phyloP scores from a whole-genome alignment of 306 rosid genomes.

The Rosa persica region DNA sequence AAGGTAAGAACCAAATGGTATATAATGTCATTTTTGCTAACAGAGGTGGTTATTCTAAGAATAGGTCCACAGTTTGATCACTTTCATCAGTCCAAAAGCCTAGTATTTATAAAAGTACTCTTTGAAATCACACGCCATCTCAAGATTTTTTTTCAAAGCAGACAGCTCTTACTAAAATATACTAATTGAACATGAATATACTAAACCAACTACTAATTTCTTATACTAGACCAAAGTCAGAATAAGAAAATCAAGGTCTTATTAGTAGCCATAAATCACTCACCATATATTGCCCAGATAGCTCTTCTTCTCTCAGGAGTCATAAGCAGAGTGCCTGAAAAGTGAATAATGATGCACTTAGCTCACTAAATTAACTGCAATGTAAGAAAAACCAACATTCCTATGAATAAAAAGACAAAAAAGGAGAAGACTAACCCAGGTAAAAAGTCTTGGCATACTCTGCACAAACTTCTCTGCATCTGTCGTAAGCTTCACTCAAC shows the following conservation, averaged over 20 bases:
- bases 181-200: background rate
- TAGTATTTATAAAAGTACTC: background rate
- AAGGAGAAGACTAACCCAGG: conserved; percentile 51
- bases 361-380: background rate
- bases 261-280: conserved; percentile 32
- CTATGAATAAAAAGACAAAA: background rate
- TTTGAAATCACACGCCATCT: background rate
- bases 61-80: background rate
- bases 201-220: background rate
- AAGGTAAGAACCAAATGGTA: background rate
- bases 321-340: conserved; percentile 79
- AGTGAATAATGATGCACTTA: background rate
- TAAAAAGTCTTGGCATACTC: conserved; percentile 95
- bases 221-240: background rate
- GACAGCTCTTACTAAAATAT: background rate
- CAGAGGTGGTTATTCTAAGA: background rate
- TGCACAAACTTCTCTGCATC: conserved; percentile 91
- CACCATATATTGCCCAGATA: conserved; percentile 91
- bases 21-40: background rate
- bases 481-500: conserved; percentile 64
- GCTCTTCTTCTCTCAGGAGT: conserved; percentile 80
- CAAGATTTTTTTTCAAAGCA: background rate
- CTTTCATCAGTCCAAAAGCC: background rate
- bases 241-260: background rate
- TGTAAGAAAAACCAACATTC: background rate